These are phyloP conservation scores for Fusarium sp. DNA, from an alignment of 2,329 filamentous ascomycete genomes.

Conservation along the genomic window DNA sequence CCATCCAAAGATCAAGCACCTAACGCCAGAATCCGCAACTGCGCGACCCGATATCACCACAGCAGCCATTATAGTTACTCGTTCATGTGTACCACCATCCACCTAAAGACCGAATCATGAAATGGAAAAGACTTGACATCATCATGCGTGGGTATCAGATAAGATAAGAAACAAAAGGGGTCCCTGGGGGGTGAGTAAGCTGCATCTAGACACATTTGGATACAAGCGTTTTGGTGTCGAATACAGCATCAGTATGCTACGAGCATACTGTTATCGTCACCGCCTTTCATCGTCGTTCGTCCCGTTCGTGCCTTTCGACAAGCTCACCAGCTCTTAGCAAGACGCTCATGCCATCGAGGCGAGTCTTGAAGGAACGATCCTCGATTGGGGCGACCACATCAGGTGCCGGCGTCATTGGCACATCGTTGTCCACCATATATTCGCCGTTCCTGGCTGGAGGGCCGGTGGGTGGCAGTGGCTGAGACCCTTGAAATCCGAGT, in stretches of 20 bases:
- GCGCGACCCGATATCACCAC: constrained; percentile 6
- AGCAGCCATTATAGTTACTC: constrained; percentile 18
- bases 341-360: constrained; percentile 68
- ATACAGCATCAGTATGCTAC: not conserved
- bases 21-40: constrained; percentile 27
- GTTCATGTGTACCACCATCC: not conserved
- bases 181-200: not conserved
- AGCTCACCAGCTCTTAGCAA: constrained; percentile 69
- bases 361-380: constrained; percentile 37
- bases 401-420: constrained; percentile 46
- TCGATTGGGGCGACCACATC: constrained; percentile 34
- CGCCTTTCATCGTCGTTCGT: constrained; percentile 26
- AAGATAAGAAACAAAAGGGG: constrained; percentile 21
- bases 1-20: not conserved
- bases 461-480: constrained; percentile 47
- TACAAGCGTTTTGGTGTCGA: not conserved
- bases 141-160: constrained; percentile 36
- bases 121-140: constrained; percentile 21
- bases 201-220: not conserved
- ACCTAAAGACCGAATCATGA: not conserved
- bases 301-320: constrained; percentile 57
- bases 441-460: constrained; percentile 46
- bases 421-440: constrained; percentile 44
- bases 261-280: not conserved
- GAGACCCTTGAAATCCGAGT: constrained; percentile 48